phyloP scores from a whole-genome alignment of 139 green algal genomes.

The Limnomonas spitsbergensis region DNA sequence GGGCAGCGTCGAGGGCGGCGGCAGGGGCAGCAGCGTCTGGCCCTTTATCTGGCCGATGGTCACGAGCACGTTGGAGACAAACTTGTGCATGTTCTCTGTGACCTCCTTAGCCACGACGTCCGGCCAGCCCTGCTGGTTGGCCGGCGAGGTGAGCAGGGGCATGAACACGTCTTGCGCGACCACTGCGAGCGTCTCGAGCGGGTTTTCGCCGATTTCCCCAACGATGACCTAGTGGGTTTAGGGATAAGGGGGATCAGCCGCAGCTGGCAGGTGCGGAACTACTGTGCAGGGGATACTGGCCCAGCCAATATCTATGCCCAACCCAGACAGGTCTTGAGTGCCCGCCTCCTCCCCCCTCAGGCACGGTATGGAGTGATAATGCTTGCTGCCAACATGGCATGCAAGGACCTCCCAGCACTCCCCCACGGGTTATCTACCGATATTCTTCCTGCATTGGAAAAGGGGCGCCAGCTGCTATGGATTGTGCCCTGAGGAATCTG shows the following conservation, averaged over 20 bases:
- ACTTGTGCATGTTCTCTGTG: conserved; percentile 66
- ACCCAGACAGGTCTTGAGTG: neutral
- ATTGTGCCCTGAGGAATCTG: too few relatives aligned
- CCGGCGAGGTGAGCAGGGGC: conserved; percentile 70
- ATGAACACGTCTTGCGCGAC: conserved; percentile 81
- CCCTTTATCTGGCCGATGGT: conserved; percentile 80
- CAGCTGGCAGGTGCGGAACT: neutral
- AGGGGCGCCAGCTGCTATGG: too few relatives aligned
- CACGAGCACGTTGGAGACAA: conserved; percentile 53
- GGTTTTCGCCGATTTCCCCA: conserved; percentile 72
- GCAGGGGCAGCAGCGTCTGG: conserved; percentile 83
- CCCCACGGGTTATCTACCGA: too few relatives aligned
- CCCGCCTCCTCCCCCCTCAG: too few relatives aligned
- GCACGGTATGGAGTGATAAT: too few relatives aligned
- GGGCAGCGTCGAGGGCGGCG: conserved; percentile 45
- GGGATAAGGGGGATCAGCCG: too few relatives aligned
- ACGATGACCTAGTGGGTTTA: conserved; percentile 56
- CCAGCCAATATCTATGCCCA: neutral
- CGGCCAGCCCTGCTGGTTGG: conserved; percentile 79
- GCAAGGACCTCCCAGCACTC: too few relatives aligned
- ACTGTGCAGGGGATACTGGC: neutral
- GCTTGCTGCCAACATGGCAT: too few relatives aligned
- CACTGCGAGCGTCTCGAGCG: conserved; percentile 71
- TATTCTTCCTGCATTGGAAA: neutral
- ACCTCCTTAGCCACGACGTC: conserved; percentile 83